phyloP scores from a whole-genome alignment of 1,139 yeast species.

The Candida dubliniensis region DNA sequence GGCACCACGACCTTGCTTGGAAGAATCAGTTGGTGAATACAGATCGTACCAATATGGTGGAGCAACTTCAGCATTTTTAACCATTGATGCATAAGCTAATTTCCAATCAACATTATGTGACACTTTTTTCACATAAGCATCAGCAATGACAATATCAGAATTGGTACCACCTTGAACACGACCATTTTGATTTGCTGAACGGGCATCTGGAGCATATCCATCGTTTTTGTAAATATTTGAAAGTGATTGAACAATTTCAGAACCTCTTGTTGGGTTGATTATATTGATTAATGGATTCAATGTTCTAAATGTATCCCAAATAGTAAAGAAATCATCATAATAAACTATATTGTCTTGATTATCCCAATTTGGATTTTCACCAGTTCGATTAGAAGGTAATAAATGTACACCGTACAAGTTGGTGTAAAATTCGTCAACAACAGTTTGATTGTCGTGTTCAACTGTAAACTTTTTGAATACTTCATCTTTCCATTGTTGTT shows the following conservation, averaged over 20 bases:
- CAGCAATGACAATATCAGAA: slow-evolving; percentile 41
- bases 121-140: slow-evolving; percentile 34
- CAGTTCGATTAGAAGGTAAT: slow-evolving; percentile 37
- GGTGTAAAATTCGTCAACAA: slow-evolving; percentile 26
- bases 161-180: slow-evolving; percentile 43
- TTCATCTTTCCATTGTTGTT: slow-evolving; percentile 26
- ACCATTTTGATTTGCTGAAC: slow-evolving; percentile 40
- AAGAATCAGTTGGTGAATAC: slow-evolving; percentile 28
- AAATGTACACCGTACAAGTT: slow-evolving; percentile 36
- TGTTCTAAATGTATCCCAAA: slow-evolving; percentile 42
- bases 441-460: slow-evolving; percentile 20
- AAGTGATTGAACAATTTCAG: slow-evolving; percentile 31
- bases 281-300: slow-evolving; percentile 32
- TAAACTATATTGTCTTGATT: slow-evolving; percentile 21
- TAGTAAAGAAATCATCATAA: slow-evolving; percentile 41
- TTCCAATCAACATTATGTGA: slow-evolving; percentile 26
- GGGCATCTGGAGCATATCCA: slow-evolving; percentile 41
- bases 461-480: slow-evolving; percentile 26
- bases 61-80: slow-evolving; percentile 35
- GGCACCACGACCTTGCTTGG: slow-evolving; percentile 34
- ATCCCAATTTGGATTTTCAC: slow-evolving; percentile 28
- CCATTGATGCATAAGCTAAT: slow-evolving; percentile 35
- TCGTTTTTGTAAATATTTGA: slow-evolving; percentile 32
- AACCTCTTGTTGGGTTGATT: slow-evolving; percentile 28
- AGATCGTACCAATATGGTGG: slow-evolving; percentile 29